Conservation (phyloP, 352 stramenopile species). For the Phytophthora brassicae region DNA sequence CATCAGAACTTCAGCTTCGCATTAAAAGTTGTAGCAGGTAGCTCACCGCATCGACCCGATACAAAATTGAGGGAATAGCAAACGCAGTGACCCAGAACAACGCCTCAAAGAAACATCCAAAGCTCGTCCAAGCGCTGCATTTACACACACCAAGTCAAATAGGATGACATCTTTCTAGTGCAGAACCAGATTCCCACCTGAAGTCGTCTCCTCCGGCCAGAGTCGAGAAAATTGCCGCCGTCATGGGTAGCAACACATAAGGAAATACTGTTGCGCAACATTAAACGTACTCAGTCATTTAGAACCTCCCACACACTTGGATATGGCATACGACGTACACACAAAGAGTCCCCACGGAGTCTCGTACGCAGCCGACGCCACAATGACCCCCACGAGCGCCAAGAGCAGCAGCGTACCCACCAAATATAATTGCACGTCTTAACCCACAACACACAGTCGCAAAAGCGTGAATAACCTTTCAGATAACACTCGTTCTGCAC, state of each 20-base stretch:
- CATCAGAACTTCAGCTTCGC: neutral
- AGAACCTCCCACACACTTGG: too few species aligned
- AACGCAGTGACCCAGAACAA: conserved; percentile 72
- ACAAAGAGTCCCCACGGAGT: conserved; percentile 74
- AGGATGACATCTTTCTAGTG: neutral
- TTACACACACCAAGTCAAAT: neutral
- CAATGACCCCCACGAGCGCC: conserved; percentile 55
- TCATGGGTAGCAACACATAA: conserved; percentile 67
- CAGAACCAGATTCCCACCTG: conserved; percentile 31
- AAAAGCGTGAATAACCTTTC: conserved; percentile 3
- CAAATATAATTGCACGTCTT: conserved; percentile 43
- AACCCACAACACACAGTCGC: neutral
- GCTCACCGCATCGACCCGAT: conserved; percentile 64
- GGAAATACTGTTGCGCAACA: conserved; percentile 48
- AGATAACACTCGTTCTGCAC: neutral
- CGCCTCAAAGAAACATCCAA: conserved; percentile 74
- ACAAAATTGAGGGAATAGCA: conserved; percentile 63
- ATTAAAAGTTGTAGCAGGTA: neutral
- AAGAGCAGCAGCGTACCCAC: conserved; percentile 55
- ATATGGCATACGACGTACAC: conserved; percentile 28
- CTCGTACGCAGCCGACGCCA: conserved; percentile 57
- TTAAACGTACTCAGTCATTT: neutral
- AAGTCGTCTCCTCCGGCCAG: conserved; percentile 55
- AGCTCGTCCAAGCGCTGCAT: conserved; percentile 50
- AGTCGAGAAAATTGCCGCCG: conserved; percentile 52